Evolutionary conservation across 2,329 filamentous ascomycete genomes (phyloP), one percentile per base, ranked within the genome.

Genomic region (Blumeria hordei): DNA sequence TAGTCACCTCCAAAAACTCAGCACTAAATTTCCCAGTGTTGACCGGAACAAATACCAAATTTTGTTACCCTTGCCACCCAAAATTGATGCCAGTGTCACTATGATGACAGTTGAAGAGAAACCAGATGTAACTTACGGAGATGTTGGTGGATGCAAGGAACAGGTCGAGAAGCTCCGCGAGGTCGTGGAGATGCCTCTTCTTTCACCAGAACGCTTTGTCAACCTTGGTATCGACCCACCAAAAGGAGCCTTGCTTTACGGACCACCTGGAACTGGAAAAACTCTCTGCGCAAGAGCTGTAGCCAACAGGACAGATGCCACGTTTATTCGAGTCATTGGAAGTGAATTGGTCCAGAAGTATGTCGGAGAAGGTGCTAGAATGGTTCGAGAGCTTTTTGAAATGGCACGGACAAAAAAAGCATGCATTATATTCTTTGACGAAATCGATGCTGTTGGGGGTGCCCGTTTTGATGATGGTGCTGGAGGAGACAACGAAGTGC

Each of bases 41-140:
- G 92, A 98, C 70, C 78, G 92, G 56, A 96, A 93, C 74, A 98
- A 98, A 75, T 98, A 98, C 71, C 92, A 98, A 71, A 98, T 98
- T 65, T 81, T 98, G 69, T 76, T 98, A 51, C 92, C 92, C 37
- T 73, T 98, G 55, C 92, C 92, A 45, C 92, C 92, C 37, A 98
- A 96, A 76, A 98, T 98, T 72, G 92, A 98, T 66, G 90, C 92
- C 55, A 94, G 86, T 62, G 92, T 98, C 61, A 98, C 92, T 41
- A 98, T 98, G 92, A 98, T 98, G 92, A 96, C 92, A 53, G 92
- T 98, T 60, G 92, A 98, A 73, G 92, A 98, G 72, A 98, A 98
- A 75, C 92, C 92, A 14, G 92, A 98, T 68, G 92, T 98, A 58
- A 98, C 92, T 59, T 98, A 98, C 64, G 92, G 92, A 63, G 92